A percentile compares a stretch with the other conserved stretches of the same genome.
Evolutionary conservation across 208 protist species (phyloP).

Genomic region (Trypanosoma cruzi): DNA sequence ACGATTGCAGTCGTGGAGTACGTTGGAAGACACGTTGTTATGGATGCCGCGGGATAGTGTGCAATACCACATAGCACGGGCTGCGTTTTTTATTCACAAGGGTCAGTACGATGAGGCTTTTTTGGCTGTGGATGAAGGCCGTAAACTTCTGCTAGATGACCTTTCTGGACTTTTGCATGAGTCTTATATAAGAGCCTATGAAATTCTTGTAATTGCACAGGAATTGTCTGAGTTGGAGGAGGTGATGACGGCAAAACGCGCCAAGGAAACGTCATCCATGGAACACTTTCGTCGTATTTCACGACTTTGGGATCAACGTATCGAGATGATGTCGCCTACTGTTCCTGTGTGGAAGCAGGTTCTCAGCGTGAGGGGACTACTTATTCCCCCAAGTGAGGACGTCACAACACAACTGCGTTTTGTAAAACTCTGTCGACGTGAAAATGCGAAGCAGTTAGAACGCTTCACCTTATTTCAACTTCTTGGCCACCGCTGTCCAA

Average conservation of each 20-base stretch:
- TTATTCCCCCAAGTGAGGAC: slow-evolving; percentile 93
- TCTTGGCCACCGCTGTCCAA: slow-evolving; percentile 59
- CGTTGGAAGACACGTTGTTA: slow-evolving; percentile 44
- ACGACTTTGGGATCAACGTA: slow-evolving; percentile 92
- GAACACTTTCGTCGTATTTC: slow-evolving; percentile 82
- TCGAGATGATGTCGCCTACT: slow-evolving; percentile 92
- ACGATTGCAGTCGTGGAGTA: slow-evolving; percentile 77
- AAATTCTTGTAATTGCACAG: slow-evolving; percentile 95
- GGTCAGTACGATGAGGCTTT: slow-evolving; percentile 61
- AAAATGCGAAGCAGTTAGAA: slow-evolving; percentile 71
- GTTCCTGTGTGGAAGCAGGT: slow-evolving; percentile 97
- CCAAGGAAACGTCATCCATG: slow-evolving; percentile 50
- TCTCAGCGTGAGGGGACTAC: slow-evolving; percentile 93
- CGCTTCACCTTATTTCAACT: slow-evolving; percentile 81
- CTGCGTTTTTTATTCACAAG: slow-evolving; percentile 55
- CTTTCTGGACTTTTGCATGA: slow-evolving; percentile 81
- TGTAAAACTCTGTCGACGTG: slow-evolving; percentile 92
- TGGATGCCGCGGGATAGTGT: slow-evolving; percentile 70
- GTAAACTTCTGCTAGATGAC: slow-evolving; percentile 70
- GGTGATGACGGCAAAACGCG: slow-evolving; percentile 91
- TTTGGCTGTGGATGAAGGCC: slow-evolving; percentile 50
- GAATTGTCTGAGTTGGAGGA: slow-evolving; percentile 99
- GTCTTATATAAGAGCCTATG: slow-evolving; percentile 93
- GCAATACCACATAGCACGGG: slow-evolving; percentile 63
- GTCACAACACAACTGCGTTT: slow-evolving; percentile 97